Percentiles rank a stretch among this genome's conserved stretches.
These are phyloP conservation scores for Cystofilobasidium bisporidii DNA, from an alignment of 768 basidiomycete genomes.

Conservation along the genomic window DNA sequence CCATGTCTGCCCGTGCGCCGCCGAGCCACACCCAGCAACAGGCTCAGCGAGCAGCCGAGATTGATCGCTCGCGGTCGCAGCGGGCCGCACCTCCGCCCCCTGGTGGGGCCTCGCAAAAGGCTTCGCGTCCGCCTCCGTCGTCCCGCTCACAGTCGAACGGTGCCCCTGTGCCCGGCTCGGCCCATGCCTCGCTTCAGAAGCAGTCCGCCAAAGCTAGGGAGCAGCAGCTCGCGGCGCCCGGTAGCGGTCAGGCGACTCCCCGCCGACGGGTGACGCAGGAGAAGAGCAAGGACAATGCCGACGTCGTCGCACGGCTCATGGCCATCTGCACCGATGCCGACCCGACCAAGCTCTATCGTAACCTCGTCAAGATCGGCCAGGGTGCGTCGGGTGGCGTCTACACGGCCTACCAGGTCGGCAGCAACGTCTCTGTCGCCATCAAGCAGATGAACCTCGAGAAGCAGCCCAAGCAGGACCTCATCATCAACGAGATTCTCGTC, in stretches of 20 bases:
- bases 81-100: slow-evolving; percentile 46
- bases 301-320: slow-evolving; percentile 81
- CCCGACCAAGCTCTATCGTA: slow-evolving; percentile 85
- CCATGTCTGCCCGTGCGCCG: slow-evolving; percentile 23
- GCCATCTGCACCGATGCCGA: slow-evolving; percentile 97
- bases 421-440: slow-evolving; percentile 89
- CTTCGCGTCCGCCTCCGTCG: slow-evolving; percentile 31
- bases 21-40: not conserved
- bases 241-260: slow-evolving; percentile 61
- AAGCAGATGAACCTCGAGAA: slow-evolving; percentile 99
- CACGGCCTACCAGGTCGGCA: slow-evolving; percentile 94
- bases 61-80: slow-evolving; percentile 82
- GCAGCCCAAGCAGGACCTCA: slow-evolving; percentile 98
- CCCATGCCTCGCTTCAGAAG: slow-evolving; percentile 44
- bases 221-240: slow-evolving; percentile 40
- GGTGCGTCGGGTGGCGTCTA: slow-evolving; percentile 97
- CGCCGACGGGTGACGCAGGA: slow-evolving; percentile 62
- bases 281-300: slow-evolving; percentile 67
- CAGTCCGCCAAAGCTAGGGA: slow-evolving; percentile 34
- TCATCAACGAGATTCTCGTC: slow-evolving; percentile 99
- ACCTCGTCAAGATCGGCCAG: slow-evolving; percentile 92
- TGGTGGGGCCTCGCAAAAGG: slow-evolving; percentile 20
- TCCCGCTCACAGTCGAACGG: slow-evolving; percentile 30
- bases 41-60: slow-evolving; percentile 49
- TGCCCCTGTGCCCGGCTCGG: slow-evolving; percentile 52